Evolutionary conservation across 1,284 basidiomycete genomes (phyloP), one percentile per base, ranked within the genome.

Genomic region (Leucoagaricus sp.): DNA sequence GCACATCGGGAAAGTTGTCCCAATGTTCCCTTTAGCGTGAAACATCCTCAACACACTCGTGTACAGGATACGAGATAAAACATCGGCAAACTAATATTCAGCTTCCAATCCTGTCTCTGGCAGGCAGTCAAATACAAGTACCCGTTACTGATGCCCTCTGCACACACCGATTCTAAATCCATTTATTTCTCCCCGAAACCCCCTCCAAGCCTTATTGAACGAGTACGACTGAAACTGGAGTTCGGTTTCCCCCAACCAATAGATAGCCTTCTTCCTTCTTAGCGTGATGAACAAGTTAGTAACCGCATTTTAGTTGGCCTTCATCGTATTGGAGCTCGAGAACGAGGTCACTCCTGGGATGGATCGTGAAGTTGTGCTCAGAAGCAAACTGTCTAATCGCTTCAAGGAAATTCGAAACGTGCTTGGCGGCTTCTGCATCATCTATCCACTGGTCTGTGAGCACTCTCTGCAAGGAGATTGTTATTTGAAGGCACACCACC

Each of bases 71-170:
- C 21, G n/a, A 48, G 23, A 28, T 13, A n/a, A n/a, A n/a, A n/a
- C n/a, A n/a, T n/a, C n/a, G 9, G 21, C 23, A 33, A 29, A 68
- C 69, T 66, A 70, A 42, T 66, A 70, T 48, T 69, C 57, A 1
- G 42, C 52, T 34, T 69, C 63, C 36, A 70, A 54, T 21, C 54
- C 63, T 13, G 60, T 45, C 21, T 65, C 66, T 61, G 40, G 19
- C 62, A 45, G 48, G 21, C 4, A 15, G 36, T 38, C 8, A 13
- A 9, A n/a, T 38, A 51, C 48, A 42, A 8, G 1, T 13, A 41
- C 25, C 10, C n/a, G 21, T 25, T 17, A 5, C 21, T 6, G 10
- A 13, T 28, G 34, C 1, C 55, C n/a, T 10, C 17, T 3, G 17
- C 17, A 36, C 65, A 41, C 57, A 68, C 68, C 60, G 42, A 64